A percentile compares a stretch with the other conserved stretches of the same genome.
Conservation (phyloP, 1,284 basidiomycete species). For the Leccinum griseonigrum region DNA sequence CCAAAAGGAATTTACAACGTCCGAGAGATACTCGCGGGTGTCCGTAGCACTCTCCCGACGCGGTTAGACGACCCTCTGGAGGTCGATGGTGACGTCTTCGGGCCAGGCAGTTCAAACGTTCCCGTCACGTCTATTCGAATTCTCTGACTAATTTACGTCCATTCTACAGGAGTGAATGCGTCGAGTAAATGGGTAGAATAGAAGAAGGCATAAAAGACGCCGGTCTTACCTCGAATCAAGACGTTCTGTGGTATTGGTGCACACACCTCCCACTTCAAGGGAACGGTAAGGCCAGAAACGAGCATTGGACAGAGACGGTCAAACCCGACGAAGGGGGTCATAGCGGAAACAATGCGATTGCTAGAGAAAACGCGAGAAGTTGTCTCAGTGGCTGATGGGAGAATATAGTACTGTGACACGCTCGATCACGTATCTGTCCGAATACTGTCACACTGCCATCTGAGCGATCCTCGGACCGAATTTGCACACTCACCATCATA, state of each 20-base stretch:
- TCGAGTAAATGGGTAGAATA: neutral
- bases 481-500: no score
- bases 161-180: conserved; percentile 19
- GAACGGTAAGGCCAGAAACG: conserved; percentile 7
- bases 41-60: neutral
- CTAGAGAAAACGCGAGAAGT: no score
- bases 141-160: conserved; percentile 23
- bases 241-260: neutral
- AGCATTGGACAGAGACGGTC: conserved; percentile 39
- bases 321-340: conserved; percentile 45
- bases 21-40: conserved; percentile 18
- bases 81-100: conserved; percentile 39
- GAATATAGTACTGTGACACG: no score
- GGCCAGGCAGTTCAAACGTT: conserved; percentile 43
- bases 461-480: no score
- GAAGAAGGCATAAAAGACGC: neutral
- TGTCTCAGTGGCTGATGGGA: no score
- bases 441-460: no score
- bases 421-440: no score
- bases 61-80: conserved; percentile 34
- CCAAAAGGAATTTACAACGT: conserved; percentile 2
- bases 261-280: neutral
- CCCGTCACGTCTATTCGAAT: conserved; percentile 37
- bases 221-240: neutral
- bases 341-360: no score